Evolutionary conservation across 169 alveolate species (phyloP), one percentile per base, ranked within the genome.

Genomic region (Eimeria tenella): DNA sequence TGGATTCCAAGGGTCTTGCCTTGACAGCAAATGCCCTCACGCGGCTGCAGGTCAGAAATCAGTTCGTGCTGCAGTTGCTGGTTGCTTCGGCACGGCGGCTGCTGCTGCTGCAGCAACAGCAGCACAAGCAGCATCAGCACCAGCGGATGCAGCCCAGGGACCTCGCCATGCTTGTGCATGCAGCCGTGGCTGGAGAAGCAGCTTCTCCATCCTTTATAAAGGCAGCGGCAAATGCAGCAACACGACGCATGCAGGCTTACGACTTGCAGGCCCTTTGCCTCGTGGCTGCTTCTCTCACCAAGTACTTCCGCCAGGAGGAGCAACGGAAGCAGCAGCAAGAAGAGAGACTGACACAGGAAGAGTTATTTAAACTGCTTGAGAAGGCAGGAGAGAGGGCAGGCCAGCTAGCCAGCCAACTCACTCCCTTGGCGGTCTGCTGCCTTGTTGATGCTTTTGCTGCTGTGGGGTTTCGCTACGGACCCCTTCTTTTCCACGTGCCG

Each of bases 1-100:
- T 68, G n/a, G 79, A 68, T 23, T 31, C 79, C 79, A 68, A 68
- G 79, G 79, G 79, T 7, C 31, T 68, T 15, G 79, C 79, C 79
- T 23, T 68, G 21, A 31, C 79, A 68, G 79, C 79, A 19, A 68
- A 68, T 23, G 25, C 79, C 49, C 13, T 68, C 31, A 31, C 49
- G 50, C 79, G 79, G 50, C 79, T 68, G 15, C 25, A 68, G 50
- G 31, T 68, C 7, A 68, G 21, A 31, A 68, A 68, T 31, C 79
- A 68, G 79, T 68, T 68, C 31, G 5, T 68, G 79, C 79, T 68
- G 79, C 79, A 68, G 79, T 31, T 68, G 79, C 79, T 68, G 2
- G 49, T 31, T 17, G 79, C 79, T 68, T 21, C 79, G 10, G n/a
- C 79, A 17, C 79, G 21, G 79, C 79, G 79, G 15, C 79, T 68